Conservation (phyloP, 768 basidiomycete species). For the Trametes punicea region DNA sequence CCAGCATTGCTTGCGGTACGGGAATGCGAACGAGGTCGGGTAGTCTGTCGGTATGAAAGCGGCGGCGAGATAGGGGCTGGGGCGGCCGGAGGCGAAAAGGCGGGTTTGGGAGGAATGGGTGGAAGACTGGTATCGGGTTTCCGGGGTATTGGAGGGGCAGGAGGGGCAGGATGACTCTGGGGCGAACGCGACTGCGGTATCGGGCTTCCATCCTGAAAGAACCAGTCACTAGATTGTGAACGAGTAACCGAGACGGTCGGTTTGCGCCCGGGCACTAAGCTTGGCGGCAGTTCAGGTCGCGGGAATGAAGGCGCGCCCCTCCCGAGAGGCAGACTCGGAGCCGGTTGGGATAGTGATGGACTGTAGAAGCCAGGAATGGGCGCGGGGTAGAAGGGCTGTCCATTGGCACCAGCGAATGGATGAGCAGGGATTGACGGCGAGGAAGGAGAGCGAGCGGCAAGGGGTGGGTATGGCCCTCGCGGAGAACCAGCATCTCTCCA, state of each 20-base stretch:
- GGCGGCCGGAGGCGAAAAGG: background rate
- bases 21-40: background rate
- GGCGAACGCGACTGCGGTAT: conserved; percentile 8
- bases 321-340: background rate
- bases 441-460: conserved; percentile 1
- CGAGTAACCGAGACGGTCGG: conserved; percentile 5
- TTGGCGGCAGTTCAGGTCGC: conserved; percentile 8
- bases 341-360: conserved; percentile 13
- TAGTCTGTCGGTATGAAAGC: background rate
- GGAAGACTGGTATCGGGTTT: conserved; percentile 23
- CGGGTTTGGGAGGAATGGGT: conserved; percentile 26
- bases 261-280: conserved; percentile 12
- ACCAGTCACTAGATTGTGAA: conserved; percentile 17
- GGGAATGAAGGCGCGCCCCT: conserved; percentile 9
- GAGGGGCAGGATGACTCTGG: conserved; percentile 20
- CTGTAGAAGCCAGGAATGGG: conserved; percentile 20
- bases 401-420: conserved; percentile 6
- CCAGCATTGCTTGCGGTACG: background rate
- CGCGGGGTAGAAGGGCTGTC: background rate
- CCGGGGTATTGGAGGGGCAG: conserved; percentile 23
- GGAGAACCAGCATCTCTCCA: conserved; percentile 15
- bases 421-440: conserved; percentile 4
- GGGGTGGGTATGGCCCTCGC: conserved; percentile 7
- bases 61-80: background rate
- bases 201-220: conserved; percentile 7